Base-by-base conservation (phyloP, 1,284 basidiomycete species). In the Cryptococcus sp. region DNA sequence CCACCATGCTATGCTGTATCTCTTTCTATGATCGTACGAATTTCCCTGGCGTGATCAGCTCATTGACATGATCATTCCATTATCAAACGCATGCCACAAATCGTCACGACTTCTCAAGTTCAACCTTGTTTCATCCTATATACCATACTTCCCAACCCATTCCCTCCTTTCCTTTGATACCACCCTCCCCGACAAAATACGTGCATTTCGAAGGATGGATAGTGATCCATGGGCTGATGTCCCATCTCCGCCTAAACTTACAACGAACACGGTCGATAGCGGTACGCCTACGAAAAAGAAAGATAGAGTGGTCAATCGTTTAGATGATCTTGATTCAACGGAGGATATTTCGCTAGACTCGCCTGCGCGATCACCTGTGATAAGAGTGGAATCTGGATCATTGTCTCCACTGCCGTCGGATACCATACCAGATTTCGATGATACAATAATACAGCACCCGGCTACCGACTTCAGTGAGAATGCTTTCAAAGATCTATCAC, bases 141-240 rank as follows among this genome's bases (percentile, higher is more conserved):
- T 23, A 1, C 23, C 23, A 1, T 23, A 23, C 23, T 2, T 23
- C 23, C 38, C 38, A 10, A 41, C 38, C n/a, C 38, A 10, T n/a
- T 41, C 38, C 1, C n/a, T 41, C n/a, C 10, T 41, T 2, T 41
- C 38, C n/a, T 10, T 2, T 2, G 8, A n/a, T 41, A 41, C 38
- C 38, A 41, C 38, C 38, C 38, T n/a, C 2, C 10, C n/a, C n/a
- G 38, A 41, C 10, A 10, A 41, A 41, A 41, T 41, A 41, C n/a
- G 8, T 23, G 10, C 33, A n/a, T 23, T 36, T 13, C 34, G 23
- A 45, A 48, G 15, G 31, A 71, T 70, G 68, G 68, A 72, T 49
- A 56, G 58, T 4, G 70, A 72, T 52, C 68, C 70, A 47, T 72
- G 68, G 68, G 67, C 70, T 49, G 63, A 68, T 50, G 57, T 61